Evolutionary conservation across 352 stramenopile genomes (phyloP).

Genomic region (Pythium brachiatum): DNA sequence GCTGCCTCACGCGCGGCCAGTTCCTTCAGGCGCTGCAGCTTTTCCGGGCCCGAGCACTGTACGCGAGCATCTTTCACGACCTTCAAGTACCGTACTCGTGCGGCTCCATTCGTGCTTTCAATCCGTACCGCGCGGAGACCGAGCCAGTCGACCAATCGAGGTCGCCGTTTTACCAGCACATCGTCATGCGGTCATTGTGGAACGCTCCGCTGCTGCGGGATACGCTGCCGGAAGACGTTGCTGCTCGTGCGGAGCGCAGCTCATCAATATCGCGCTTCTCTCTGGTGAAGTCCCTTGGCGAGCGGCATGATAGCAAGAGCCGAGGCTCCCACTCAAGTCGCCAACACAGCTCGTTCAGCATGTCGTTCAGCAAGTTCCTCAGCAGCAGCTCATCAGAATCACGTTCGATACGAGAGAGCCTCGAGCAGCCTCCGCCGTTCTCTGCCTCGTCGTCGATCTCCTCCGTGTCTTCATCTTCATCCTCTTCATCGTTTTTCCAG

Average conservation of each 20-base stretch:
- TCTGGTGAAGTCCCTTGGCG: slow-evolving; percentile 20
- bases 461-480: not conserved
- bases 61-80: slow-evolving; percentile 81
- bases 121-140: slow-evolving; percentile 63
- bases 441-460: slow-evolving; percentile 1
- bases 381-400: slow-evolving; percentile 9
- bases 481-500: not conserved
- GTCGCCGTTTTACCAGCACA: slow-evolving; percentile 71
- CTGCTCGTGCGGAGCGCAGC: slow-evolving; percentile 28
- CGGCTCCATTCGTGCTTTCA: slow-evolving; percentile 70
- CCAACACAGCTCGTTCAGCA: not conserved
- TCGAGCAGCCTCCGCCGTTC: not conserved
- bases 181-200: slow-evolving; percentile 54
- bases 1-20: slow-evolving; percentile 60
- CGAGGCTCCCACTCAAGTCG: slow-evolving; percentile 4
- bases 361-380: slow-evolving; percentile 16
- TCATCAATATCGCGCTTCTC: slow-evolving; percentile 25
- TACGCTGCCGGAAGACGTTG: slow-evolving; percentile 48
- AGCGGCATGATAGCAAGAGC: not conserved
- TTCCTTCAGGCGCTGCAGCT: slow-evolving; percentile 74
- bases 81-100: slow-evolving; percentile 80
- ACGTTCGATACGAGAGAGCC: not conserved
- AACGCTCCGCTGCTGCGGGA: slow-evolving; percentile 55
- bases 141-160: slow-evolving; percentile 31
- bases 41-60: slow-evolving; percentile 67